Evolutionary conservation across 169 alveolate species (phyloP), one percentile per base, ranked within the genome.

Genomic region (Plasmodium ovale): DNA sequence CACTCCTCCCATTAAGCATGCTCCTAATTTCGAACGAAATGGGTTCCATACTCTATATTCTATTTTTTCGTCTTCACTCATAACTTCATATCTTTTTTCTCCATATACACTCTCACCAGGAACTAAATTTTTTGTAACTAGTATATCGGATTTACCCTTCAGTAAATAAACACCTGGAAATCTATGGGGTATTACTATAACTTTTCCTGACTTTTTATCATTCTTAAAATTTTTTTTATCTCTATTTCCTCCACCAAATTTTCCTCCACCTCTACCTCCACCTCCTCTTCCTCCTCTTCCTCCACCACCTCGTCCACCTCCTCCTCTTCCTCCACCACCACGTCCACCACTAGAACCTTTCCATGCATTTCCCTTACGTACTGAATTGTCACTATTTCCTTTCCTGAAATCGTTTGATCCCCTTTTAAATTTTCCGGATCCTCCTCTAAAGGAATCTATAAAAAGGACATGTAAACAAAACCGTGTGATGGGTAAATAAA

Each of bases 41-140:
- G 99, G 99, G 89, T 99, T 98, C 99, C 99, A 99, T 65, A 98
- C 98, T 65, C 99, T 96, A 92, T 99, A 99, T 94, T 99, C 99
- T 2, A 97, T 93, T 92, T 98, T 97, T 79, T 97, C 98, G 70
- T 96, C 95, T 7, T 95, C 97, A 69, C 93, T 96, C 72, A 93
- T 62, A 9, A 97, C 97, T 25, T 97, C 97, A 68, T 98, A 97
- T 79, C 99, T 96, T 95, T 98, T 98, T 96, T 99, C 99, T 29
- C 99, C 99, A 93, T 99, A 98, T n/a, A 98, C 99, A 47, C 99
- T 95, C 92, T 98, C 99, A 16, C 99, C 99, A 25, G 99, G 99
- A 51, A 95, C 98, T 94, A 98, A 87, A 95, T 98, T 98, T 72
- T 96, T 95, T 23, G 99, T 98, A 29, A 97, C 98, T 44, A 98